Base-by-base conservation (phyloP, 2,329 filamentous ascomycete species). In the Arachnopeziza araneosa region DNA sequence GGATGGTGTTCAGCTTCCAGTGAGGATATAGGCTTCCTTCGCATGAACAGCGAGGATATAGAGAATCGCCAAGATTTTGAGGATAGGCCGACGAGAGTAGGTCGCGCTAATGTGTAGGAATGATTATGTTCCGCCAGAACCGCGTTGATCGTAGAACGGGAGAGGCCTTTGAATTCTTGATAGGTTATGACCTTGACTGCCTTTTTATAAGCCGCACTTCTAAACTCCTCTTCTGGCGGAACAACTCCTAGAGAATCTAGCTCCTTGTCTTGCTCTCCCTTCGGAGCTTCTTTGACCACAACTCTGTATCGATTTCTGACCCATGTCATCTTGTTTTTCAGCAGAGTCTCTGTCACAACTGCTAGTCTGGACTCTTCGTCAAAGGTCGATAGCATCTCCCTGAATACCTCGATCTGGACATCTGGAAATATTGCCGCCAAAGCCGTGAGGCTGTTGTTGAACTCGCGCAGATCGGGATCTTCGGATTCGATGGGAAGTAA, bases 71-170 rank as follows among this genome's bases (percentile, higher is more conserved):
- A 95, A 36, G 90, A 91, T 72, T 86, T 89, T 52, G 83, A 83
- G 7, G 87, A 86, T 14, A 93, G 75, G 1, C 80, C 81, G 57
- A 89, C 82, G 19, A 95, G 81, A 1, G 87, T 89, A 19, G 82
- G 83, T 44, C 90, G 82, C 14, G 89, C 86, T 30, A 87, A 82
- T 23, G 88, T 84, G 68, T 93, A 95, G 9, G 87, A 89, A 74
- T 90, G 86, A 74, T 95, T 95, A 69, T 83, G 85, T 73, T 95
- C 90, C 55, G 89, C 90, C 54, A 95, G 80, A 8, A 95, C 89
- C 9, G 87, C 90, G 69, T 87, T 85, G 74, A 93, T 88, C 2
- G 89, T 86, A 1, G 88, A 90, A 60, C 83, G 83, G 14, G 88
- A 86, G 50, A 93, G 76, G 22, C 86, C 87, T 68, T 85, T 87